These are phyloP conservation scores for Quercus phellos DNA, from an alignment of 331 rosid species.

Conservation along the genomic window DNA sequence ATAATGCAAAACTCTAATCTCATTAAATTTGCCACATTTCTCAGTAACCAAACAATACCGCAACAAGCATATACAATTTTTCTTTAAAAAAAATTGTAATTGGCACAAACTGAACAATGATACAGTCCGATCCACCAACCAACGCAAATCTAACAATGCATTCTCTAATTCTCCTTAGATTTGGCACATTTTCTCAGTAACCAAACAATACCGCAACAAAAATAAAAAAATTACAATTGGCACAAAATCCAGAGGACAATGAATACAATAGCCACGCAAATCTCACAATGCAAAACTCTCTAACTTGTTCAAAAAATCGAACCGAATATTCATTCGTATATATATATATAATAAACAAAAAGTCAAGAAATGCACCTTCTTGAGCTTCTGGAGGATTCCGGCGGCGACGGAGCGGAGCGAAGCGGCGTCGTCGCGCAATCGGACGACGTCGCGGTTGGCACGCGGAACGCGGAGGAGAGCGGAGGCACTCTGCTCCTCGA, in stretches of 20 bases:
- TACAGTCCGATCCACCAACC: not conserved
- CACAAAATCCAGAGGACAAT: too few species aligned
- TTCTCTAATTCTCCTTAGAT: not conserved
- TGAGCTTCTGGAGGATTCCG: slow-evolving; percentile 83
- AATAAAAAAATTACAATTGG: too few species aligned
- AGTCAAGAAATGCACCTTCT: slow-evolving; percentile 46
- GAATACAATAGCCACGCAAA: too few species aligned
- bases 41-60: not conserved
- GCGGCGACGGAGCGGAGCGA: slow-evolving; percentile 81
- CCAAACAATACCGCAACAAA: not conserved
- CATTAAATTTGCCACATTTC: not conserved
- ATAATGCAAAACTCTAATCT: not conserved
- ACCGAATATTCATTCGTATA: too few species aligned
- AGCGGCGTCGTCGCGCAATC: slow-evolving; percentile 88
- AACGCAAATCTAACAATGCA: slow-evolving; percentile 1
- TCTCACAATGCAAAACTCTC: too few species aligned
- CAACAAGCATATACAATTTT: not conserved
- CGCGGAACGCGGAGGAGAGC: slow-evolving; percentile 94
- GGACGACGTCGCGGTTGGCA: slow-evolving; percentile 85
- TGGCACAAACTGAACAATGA: not conserved
- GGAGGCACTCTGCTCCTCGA: slow-evolving; percentile 87
- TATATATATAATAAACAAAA: too few species aligned
- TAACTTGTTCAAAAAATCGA: too few species aligned
- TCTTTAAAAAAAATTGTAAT: not conserved
- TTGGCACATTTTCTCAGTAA: not conserved